A percentile compares a stretch with the other conserved stretches of the same genome.
Conservation (phyloP, 768 basidiomycete genomes). For the Rhodotorula paludigena region DNA sequence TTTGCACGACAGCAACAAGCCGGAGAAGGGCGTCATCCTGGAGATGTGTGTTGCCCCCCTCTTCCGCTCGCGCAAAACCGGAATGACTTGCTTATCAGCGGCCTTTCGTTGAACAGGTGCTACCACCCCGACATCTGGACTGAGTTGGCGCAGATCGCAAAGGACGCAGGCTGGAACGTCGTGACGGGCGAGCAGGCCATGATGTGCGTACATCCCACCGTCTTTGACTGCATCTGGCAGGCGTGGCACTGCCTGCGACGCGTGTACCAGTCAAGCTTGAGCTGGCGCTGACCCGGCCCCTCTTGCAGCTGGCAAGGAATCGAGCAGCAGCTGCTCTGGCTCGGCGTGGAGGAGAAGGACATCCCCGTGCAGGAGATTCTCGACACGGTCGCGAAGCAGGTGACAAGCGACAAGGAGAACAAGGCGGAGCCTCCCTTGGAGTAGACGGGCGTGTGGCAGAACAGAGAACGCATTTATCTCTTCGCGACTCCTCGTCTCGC, state of each 20-base stretch:
- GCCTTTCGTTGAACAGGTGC: slow-evolving; percentile 11
- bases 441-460: neutral
- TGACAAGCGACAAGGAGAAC: slow-evolving; percentile 37
- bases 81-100: neutral
- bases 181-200: slow-evolving; percentile 40
- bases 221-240: neutral
- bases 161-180: slow-evolving; percentile 39
- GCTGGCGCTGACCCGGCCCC: too few species aligned
- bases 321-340: slow-evolving; percentile 43
- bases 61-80: neutral
- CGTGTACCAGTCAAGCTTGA: too few species aligned
- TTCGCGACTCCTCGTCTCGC: too few species aligned
- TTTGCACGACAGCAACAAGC: slow-evolving; percentile 30
- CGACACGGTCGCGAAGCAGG: slow-evolving; percentile 37
- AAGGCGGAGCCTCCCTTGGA: slow-evolving; percentile 33
- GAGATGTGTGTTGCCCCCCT: slow-evolving; percentile 34
- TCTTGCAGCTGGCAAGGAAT: slow-evolving; percentile 33
- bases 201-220: slow-evolving; percentile 23
- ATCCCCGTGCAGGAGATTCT: slow-evolving; percentile 38
- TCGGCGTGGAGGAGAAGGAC: slow-evolving; percentile 35
- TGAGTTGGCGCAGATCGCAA: slow-evolving; percentile 18
- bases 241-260: neutral
- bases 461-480: too few species aligned
- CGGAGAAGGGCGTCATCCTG: slow-evolving; percentile 41
- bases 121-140: slow-evolving; percentile 41